These are phyloP conservation scores for Dactylellina parvicollis DNA, from an alignment of 2,329 filamentous ascomycete species.

Conservation along the genomic window DNA sequence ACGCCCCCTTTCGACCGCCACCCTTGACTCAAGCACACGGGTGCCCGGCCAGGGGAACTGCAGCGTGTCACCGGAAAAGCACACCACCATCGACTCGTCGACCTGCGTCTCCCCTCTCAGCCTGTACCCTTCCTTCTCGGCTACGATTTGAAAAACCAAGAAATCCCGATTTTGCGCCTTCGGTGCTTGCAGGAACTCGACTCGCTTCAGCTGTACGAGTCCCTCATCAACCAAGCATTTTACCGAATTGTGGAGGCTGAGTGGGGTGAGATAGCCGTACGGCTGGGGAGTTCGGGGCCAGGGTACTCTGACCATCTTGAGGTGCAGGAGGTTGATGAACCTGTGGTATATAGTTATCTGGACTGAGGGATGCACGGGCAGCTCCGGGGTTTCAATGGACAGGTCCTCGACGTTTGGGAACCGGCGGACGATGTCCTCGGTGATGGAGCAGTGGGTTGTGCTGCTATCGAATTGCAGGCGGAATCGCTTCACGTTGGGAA, in stretches of 20 bases:
- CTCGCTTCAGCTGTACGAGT: neutral
- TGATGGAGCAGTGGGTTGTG: neutral
- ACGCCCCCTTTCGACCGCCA: neutral
- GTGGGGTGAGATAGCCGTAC: neutral
- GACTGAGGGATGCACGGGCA: neutral
- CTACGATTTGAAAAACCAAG: neutral
- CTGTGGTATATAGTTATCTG: neutral
- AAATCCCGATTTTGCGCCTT: neutral
- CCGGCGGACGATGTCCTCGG: neutral
- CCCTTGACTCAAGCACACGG: neutral
- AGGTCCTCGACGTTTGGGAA: slow-evolving; percentile 5
- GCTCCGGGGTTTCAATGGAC: neutral
- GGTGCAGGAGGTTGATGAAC: neutral
- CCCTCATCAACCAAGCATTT: neutral
- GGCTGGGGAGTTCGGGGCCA: neutral
- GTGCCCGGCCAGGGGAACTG: no score
- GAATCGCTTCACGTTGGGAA: neutral
- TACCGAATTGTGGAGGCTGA: neutral
- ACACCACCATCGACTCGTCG: neutral
- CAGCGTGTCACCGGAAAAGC: neutral
- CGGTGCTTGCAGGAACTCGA: neutral
- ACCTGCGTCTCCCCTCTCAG: neutral
- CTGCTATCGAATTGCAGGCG: neutral
- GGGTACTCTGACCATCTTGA: neutral
- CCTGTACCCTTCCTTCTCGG: neutral